Evolutionary conservation across 1,284 basidiomycete species (phyloP).

Genomic region (Pterula multifida): DNA sequence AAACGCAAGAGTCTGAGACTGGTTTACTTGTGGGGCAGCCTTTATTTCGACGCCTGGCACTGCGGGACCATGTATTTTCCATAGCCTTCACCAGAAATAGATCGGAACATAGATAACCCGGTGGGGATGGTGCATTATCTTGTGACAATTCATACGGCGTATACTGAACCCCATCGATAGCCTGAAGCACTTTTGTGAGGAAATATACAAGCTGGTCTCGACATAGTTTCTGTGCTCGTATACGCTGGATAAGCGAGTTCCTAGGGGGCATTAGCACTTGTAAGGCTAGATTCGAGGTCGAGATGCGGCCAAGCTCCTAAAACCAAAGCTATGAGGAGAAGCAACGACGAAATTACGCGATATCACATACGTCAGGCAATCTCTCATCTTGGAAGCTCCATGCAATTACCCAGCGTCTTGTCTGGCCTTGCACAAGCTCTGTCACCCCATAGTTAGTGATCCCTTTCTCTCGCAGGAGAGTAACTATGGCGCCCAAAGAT

Average conservation of each 20-base stretch:
- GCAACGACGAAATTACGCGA: constrained; percentile 1
- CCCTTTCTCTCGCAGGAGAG: constrained; percentile 43
- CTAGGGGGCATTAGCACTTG: constrained; percentile 43
- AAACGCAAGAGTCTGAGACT: constrained; percentile 10
- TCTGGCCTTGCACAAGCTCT: constrained; percentile 77
- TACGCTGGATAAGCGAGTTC: constrained; percentile 33
- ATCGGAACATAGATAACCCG: not conserved
- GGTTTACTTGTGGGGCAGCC: not conserved
- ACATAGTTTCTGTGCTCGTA: constrained; percentile 11
- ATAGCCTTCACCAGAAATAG: constrained; percentile 26
- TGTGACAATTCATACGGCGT: not conserved
- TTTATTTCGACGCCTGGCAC: constrained; percentile 39
- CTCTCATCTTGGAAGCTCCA: constrained; percentile 66
- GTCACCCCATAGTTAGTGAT: constrained; percentile 79
- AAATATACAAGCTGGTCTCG: constrained; percentile 8
- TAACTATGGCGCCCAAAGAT: constrained; percentile 54
- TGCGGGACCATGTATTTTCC: constrained; percentile 65
- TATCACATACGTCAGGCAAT: constrained; percentile 61
- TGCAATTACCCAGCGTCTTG: constrained; percentile 78
- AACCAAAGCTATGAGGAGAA: constrained; percentile 1
- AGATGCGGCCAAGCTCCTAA: constrained; percentile 40
- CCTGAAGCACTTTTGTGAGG: constrained; percentile 14
- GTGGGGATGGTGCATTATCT: not conserved
- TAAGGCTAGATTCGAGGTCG: constrained; percentile 27
- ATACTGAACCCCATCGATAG: constrained; percentile 9